phyloP scores from a whole-genome alignment of 75 land plant species.

The Chamaecyparis obtusa region DNA sequence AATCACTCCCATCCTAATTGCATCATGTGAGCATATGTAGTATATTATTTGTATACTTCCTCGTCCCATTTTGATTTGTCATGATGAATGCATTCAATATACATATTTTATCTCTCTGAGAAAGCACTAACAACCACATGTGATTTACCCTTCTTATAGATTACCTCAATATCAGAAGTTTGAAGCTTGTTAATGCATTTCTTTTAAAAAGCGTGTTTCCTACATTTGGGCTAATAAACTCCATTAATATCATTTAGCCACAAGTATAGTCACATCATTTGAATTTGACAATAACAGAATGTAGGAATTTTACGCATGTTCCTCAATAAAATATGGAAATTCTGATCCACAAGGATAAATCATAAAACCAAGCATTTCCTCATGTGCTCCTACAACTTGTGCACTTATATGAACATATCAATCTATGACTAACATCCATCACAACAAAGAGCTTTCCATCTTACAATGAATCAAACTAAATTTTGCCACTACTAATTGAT shows the following conservation, averaged over 20 bases:
- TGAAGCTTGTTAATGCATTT: no score
- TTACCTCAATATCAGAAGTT: no score
- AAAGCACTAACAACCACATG: background rate
- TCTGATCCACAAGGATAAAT: background rate
- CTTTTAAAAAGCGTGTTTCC: no score
- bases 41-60: background rate
- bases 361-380: background rate
- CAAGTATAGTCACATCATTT: background rate
- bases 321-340: background rate
- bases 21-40: background rate
- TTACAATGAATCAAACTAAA: background rate
- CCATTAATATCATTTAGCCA: background rate
- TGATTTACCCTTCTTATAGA: background rate
- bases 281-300: background rate
- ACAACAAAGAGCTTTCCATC: background rate
- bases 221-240: background rate
- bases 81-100: background rate
- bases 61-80: background rate
- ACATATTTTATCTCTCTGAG: background rate
- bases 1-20: background rate
- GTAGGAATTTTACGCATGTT: background rate
- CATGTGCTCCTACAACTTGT: background rate
- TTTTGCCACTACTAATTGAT: background rate
- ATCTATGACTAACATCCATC: background rate
- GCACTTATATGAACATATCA: background rate